Evolutionary conservation across 306 rosid species (phyloP), one percentile per base, ranked within the genome.

Genomic region (Geum urbanum): DNA sequence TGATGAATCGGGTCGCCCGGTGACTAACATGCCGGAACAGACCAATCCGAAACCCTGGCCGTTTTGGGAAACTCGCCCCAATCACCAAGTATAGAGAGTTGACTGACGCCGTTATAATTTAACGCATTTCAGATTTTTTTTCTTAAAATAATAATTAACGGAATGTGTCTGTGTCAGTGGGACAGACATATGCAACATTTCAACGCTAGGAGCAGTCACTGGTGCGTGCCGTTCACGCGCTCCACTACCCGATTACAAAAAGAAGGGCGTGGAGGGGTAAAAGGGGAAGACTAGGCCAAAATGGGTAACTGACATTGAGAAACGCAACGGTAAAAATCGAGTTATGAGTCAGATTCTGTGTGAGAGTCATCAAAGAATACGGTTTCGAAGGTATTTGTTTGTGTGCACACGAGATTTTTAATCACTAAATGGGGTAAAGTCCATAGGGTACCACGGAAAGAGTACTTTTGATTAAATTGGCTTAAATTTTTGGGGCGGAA

Each of bases 391-490:
- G 77, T 56, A 19, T 32, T 32, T 19, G 61, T 10, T 27, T 55
- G 39, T n/a, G n/a, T n/a, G n/a, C n/a, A n/a, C n/a, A n/a, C n/a
- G n/a, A n/a, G n/a, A n/a, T n/a, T n/a, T n/a, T n/a, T n/a, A n/a
- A n/a, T n/a, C n/a, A n/a, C n/a, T n/a, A n/a, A n/a, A n/a, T n/a
- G n/a, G n/a, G n/a, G n/a, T n/a, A n/a, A n/a, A n/a, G n/a, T n/a
- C n/a, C 3, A 64, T 53, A 19, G n/a, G n/a, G 94, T 84, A 91
- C 90, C 84, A 89, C 90, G 84, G 96, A 82, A 79, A 32, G 66
- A 66, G 88, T 85, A 83, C 90, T 69, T 66, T 10, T 32, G 68
- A 69, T 76, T 70, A 64, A 32, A 11, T 24, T 1, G 45, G 64
- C 9, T 59, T 59, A 15, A 58, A 58, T 58, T 39, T 40, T 18